Percentiles rank a stretch among this genome's conserved stretches.
Evolutionary conservation across 352 stramenopile genomes (phyloP).

Genomic region (Phytophthora sansomeana): DNA sequence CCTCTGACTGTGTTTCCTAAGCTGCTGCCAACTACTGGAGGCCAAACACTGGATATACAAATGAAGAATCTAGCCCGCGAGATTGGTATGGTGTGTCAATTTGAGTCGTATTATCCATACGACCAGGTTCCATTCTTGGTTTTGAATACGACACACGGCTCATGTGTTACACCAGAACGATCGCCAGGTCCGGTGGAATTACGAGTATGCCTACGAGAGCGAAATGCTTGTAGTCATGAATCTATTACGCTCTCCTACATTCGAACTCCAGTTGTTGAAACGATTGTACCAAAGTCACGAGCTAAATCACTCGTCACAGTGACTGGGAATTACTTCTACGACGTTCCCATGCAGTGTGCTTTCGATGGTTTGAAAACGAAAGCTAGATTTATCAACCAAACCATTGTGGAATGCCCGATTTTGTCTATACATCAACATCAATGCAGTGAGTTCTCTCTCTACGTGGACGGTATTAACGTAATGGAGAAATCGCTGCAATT

Average conservation of each 20-base stretch:
- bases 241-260: constrained; percentile 27
- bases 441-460: constrained; percentile 28
- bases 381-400: constrained; percentile 26
- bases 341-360: constrained; percentile 24
- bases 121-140: constrained; percentile 27
- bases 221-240: constrained; percentile 24
- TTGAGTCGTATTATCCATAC: constrained; percentile 35
- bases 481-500: constrained; percentile 9
- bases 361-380: constrained; percentile 22
- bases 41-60: constrained; percentile 22
- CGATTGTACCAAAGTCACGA: background rate
- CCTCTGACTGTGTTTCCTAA: constrained; percentile 11
- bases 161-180: constrained; percentile 43
- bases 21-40: constrained; percentile 15
- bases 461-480: constrained; percentile 21
- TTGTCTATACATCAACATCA: background rate
- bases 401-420: constrained; percentile 13
- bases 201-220: constrained; percentile 38
- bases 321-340: constrained; percentile 21
- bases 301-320: constrained; percentile 10
- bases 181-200: constrained; percentile 35
- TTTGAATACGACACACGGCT: constrained; percentile 40
- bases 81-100: constrained; percentile 28
- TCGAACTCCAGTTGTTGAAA: constrained; percentile 14
- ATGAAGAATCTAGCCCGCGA: constrained; percentile 13